These are phyloP conservation scores for Cercospora zeina DNA, from an alignment of 2,329 filamentous ascomycete species.

Conservation along the genomic window DNA sequence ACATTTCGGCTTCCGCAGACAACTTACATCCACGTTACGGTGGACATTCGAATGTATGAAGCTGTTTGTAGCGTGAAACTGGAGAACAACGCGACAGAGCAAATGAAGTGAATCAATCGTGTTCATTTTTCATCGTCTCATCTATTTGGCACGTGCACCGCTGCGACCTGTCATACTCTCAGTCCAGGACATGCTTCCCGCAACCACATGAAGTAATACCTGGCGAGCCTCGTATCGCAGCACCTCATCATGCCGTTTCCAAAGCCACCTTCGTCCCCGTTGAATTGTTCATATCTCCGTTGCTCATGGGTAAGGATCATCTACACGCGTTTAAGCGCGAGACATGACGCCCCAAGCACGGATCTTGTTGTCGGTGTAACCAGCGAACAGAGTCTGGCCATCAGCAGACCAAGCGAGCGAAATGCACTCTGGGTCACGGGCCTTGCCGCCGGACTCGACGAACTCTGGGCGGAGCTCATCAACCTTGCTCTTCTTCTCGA, in stretches of 20 bases:
- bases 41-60: background rate
- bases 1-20: background rate
- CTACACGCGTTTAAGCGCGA: slow-evolving; percentile 54
- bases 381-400: slow-evolving; percentile 98
- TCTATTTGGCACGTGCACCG: slow-evolving; percentile 37
- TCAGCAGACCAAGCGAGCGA: slow-evolving; percentile 97
- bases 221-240: slow-evolving; percentile 41
- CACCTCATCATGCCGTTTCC: slow-evolving; percentile 41
- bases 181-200: slow-evolving; percentile 26
- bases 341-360: slow-evolving; percentile 98
- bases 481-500: slow-evolving; percentile 99
- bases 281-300: background rate
- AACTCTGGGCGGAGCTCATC: slow-evolving; percentile 99
- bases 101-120: slow-evolving; percentile 16
- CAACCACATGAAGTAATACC: slow-evolving; percentile 29
- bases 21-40: background rate
- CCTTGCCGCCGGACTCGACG: slow-evolving; percentile 96
- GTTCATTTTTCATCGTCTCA: slow-evolving; percentile 17
- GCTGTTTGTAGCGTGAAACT: background rate
- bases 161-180: slow-evolving; percentile 43
- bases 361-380: slow-evolving; percentile 99
- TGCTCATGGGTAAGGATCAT: background rate
- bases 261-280: slow-evolving; percentile 17
- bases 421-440: slow-evolving; percentile 96
- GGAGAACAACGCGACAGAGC: background rate